Evolutionary conservation across 176 grass and related monocot genomes (phyloP).

Genomic region (Oryza punctata): DNA sequence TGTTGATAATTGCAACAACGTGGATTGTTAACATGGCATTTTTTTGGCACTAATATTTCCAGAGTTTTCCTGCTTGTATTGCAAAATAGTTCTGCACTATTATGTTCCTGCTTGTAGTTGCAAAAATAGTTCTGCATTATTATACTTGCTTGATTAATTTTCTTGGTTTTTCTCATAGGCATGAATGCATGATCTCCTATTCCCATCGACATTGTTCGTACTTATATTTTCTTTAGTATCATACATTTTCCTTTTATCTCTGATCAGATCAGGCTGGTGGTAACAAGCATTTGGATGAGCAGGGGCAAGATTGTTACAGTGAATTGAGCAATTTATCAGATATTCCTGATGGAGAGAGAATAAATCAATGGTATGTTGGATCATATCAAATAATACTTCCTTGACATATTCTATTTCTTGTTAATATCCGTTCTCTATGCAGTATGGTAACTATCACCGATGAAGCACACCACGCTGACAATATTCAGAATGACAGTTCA

Average conservation of each 20-base stretch:
- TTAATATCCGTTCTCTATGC: constrained; percentile 41
- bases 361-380: constrained; percentile 53
- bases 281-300: constrained; percentile 32
- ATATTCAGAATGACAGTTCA: constrained; percentile 33
- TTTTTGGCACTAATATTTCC: constrained; percentile 6
- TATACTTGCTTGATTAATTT: not conserved
- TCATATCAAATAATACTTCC: constrained; percentile 5
- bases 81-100: constrained; percentile 22
- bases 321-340: constrained; percentile 31
- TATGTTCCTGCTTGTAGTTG: not conserved
- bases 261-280: constrained; percentile 39
- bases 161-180: not conserved
- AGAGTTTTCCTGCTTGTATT: constrained; percentile 5
- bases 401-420: constrained; percentile 24
- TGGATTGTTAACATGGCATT: not conserved
- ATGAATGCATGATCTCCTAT: not conserved
- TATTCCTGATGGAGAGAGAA: constrained; percentile 30
- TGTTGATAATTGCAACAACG: constrained; percentile 13
- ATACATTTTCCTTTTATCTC: constrained; percentile 13
- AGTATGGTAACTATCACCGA: constrained; percentile 49
- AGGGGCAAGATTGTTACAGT: constrained; percentile 26
- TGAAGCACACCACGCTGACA: constrained; percentile 43
- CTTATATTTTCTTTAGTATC: constrained; percentile 4
- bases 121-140: constrained; percentile 22
- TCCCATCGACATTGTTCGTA: not conserved